Percentiles rank a stretch among this genome's conserved stretches.
phyloP scores from a whole-genome alignment of 78 protist species.

The Blattamonas nauphoetae region DNA sequence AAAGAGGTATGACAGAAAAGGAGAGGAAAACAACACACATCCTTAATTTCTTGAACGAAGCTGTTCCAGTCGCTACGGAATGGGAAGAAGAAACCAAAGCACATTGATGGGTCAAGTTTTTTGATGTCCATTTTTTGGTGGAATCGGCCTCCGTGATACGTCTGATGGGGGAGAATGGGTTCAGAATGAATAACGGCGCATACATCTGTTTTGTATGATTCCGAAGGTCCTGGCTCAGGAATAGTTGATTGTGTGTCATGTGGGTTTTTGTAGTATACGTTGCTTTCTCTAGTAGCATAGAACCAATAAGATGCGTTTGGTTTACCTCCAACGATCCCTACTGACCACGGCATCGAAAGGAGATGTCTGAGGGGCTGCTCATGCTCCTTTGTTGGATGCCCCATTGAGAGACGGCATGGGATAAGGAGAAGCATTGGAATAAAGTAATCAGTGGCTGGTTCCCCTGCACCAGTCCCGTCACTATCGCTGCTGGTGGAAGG shows the following conservation, averaged over 20 bases:
- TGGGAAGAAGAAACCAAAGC: conserved; percentile 5
- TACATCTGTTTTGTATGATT: neutral
- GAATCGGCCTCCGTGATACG: neutral
- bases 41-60: neutral
- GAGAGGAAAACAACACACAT: neutral
- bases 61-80: neutral
- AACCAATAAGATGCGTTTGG: conserved; percentile 1
- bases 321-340: conserved; percentile 20
- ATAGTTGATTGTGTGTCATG: conserved; percentile 7
- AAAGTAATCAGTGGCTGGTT: neutral
- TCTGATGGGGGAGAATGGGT: neutral
- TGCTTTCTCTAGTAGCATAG: neutral
- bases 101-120: neutral
- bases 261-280: neutral
- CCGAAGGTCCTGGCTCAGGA: neutral
- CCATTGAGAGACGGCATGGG: neutral
- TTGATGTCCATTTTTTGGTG: neutral
- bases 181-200: neutral
- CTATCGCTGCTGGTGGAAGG: neutral
- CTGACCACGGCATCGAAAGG: conserved; percentile 1
- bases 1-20: too few species aligned
- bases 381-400: neutral
- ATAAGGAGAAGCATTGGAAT: neutral
- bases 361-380: neutral
- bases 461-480: neutral